Evolutionary conservation across 2,329 filamentous ascomycete species (phyloP).

Genomic region (Xylaria digitata): DNA sequence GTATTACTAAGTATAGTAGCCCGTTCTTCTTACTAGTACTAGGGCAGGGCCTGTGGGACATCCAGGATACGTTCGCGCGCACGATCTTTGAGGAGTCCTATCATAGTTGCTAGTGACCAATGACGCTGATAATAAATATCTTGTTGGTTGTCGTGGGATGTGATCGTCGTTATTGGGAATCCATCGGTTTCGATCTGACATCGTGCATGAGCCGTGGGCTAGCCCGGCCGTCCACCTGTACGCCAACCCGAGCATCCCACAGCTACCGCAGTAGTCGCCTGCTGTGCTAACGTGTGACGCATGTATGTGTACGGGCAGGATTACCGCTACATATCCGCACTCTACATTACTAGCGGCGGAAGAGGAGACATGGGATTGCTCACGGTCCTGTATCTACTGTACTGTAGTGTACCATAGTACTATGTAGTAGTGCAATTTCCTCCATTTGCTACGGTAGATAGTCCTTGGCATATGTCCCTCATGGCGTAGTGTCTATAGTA

Average conservation of each 20-base stretch:
- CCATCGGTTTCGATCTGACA: constrained; percentile 48
- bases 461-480: constrained; percentile 10
- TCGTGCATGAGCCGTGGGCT: constrained; percentile 49
- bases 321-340: constrained; percentile 51
- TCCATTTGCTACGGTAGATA: constrained; percentile 9
- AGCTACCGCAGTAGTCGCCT: constrained; percentile 41
- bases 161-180: constrained; percentile 46
- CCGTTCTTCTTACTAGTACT: neutral
- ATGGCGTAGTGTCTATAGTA: neutral
- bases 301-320: constrained; percentile 47
- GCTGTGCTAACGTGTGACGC: constrained; percentile 44
- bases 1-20: constrained; percentile 11
- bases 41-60: constrained; percentile 29
- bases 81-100: constrained; percentile 1
- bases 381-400: constrained; percentile 7
- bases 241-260: constrained; percentile 40
- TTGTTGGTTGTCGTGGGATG: constrained; percentile 37
- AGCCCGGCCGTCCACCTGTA: constrained; percentile 42
- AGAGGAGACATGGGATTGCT: constrained; percentile 38
- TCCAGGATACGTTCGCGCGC: constrained; percentile 31
- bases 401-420: too few species aligned
- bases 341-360: constrained; percentile 50
- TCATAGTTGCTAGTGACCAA: constrained; percentile 15
- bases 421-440: constrained; percentile 18
- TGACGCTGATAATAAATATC: constrained; percentile 27